Evolutionary conservation across 228 moss, liverwort and hornwort genomes (phyloP).

Genomic region (Sphagnum magellanicum): DNA sequence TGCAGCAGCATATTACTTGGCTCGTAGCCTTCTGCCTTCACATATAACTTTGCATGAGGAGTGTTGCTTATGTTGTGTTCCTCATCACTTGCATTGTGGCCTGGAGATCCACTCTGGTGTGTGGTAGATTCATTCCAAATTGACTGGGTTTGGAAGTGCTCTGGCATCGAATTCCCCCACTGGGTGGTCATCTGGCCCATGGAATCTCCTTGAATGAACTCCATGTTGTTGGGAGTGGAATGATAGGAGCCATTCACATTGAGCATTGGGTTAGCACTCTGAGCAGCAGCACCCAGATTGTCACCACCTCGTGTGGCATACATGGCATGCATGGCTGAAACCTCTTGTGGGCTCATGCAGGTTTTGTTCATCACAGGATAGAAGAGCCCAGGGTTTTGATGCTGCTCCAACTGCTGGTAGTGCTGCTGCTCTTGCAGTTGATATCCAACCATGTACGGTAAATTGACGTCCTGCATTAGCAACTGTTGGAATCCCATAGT

Average conservation of each 20-base stretch:
- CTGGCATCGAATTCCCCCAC: slow-evolving; percentile 17
- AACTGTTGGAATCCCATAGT: slow-evolving; percentile 44
- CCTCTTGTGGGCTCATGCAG: neutral
- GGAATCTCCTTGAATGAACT: slow-evolving; percentile 7
- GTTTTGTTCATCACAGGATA: slow-evolving; percentile 10
- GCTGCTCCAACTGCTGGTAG: slow-evolving; percentile 13
- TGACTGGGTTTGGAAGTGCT: slow-evolving; percentile 5
- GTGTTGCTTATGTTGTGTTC: slow-evolving; percentile 1
- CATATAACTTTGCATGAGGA: neutral
- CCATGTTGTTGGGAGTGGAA: slow-evolving; percentile 7
- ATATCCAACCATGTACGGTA: slow-evolving; percentile 22
- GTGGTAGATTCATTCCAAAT: slow-evolving; percentile 16
- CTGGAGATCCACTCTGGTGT: slow-evolving; percentile 1
- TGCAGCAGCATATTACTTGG: slow-evolving; percentile 24
- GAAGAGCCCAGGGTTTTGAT: slow-evolving; percentile 19
- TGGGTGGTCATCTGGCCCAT: slow-evolving; percentile 11
- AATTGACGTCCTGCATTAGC: slow-evolving; percentile 31
- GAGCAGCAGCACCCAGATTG: neutral
- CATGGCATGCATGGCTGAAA: slow-evolving; percentile 31
- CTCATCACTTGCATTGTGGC: slow-evolving; percentile 3
- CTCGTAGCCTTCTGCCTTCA: slow-evolving; percentile 18
- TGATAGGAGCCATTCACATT: slow-evolving; percentile 1
- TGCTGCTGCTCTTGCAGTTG: slow-evolving; percentile 12
- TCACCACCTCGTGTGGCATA: slow-evolving; percentile 14
- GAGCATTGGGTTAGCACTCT: slow-evolving; percentile 6